phyloP scores from a whole-genome alignment of 78 protist species.

The Dictyostelium firmibasis region DNA sequence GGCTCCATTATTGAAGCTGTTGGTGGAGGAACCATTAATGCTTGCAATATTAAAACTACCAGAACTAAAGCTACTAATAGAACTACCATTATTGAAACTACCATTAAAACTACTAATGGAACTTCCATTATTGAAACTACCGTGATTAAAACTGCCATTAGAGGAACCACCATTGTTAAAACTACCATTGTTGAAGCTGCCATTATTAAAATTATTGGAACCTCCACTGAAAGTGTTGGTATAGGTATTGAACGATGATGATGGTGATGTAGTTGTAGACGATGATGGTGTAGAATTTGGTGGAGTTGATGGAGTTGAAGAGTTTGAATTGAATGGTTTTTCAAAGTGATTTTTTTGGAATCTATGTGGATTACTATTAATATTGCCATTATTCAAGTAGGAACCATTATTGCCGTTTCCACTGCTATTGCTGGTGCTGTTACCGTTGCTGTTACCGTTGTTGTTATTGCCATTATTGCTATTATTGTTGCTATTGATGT shows the following conservation, averaged over 20 bases:
- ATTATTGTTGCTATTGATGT: not conserved
- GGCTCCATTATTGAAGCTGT: not conserved
- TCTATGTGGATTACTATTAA: not conserved
- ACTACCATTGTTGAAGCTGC: not conserved
- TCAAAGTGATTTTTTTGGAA: slow-evolving; percentile 3
- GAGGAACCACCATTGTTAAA: not conserved
- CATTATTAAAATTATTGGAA: not conserved
- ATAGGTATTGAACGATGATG: not conserved
- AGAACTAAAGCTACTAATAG: not conserved
- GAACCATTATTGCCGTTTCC: no score
- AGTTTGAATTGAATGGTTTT: not conserved
- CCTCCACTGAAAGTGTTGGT: not conserved
- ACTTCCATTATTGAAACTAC: not conserved
- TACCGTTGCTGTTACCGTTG: not conserved
- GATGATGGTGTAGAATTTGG: not conserved
- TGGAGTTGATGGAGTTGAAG: not conserved
- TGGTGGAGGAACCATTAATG: not conserved
- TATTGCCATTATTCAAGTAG: no score
- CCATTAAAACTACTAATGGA: not conserved
- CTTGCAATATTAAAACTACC: not conserved
- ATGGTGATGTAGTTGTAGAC: not conserved
- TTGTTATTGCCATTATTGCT: not conserved
- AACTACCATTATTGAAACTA: not conserved
- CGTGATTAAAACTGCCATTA: not conserved
- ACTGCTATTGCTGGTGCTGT: not conserved